Conservation (phyloP, 2,329 filamentous ascomycete genomes). For the Penicillium crustosum region DNA sequence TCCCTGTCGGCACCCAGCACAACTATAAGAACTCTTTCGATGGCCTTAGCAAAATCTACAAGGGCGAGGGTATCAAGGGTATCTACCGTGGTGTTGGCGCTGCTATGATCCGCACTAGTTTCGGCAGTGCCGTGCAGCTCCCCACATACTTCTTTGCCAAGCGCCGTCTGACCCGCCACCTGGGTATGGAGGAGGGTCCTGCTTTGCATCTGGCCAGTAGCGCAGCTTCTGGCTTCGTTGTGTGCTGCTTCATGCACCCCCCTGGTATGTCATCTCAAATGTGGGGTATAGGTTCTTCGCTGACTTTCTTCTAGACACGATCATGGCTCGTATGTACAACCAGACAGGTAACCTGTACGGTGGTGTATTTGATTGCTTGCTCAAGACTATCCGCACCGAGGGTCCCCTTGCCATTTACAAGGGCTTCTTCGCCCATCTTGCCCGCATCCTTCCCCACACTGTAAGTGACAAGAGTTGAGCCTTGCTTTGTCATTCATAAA, state of each 20-base stretch:
- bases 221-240: constrained; percentile 87
- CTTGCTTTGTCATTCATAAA: background rate
- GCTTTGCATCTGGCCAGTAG: constrained; percentile 86
- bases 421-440: constrained; percentile 91
- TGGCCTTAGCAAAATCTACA: constrained; percentile 77
- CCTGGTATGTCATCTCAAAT: constrained; percentile 61
- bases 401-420: constrained; percentile 94
- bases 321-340: constrained; percentile 99
- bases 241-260: constrained; percentile 97
- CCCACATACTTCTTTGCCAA: constrained; percentile 99
- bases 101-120: constrained; percentile 93
- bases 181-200: constrained; percentile 87
- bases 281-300: background rate
- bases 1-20: constrained; percentile 96
- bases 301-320: constrained; percentile 64
- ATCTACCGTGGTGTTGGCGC: constrained; percentile 88
- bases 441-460: constrained; percentile 91
- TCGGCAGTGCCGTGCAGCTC: constrained; percentile 91
- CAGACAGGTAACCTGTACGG: constrained; percentile 97
- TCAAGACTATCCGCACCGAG: constrained; percentile 87
- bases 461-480: constrained; percentile 40
- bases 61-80: constrained; percentile 72
- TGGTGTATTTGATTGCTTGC: constrained; percentile 86
- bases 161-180: constrained; percentile 73
- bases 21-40: constrained; percentile 82